A percentile compares a stretch with the other conserved stretches of the same genome.
These are phyloP conservation scores for Aspergillus oerlinghausenensis DNA, from an alignment of 2,329 filamentous ascomycete genomes.

Conservation along the genomic window DNA sequence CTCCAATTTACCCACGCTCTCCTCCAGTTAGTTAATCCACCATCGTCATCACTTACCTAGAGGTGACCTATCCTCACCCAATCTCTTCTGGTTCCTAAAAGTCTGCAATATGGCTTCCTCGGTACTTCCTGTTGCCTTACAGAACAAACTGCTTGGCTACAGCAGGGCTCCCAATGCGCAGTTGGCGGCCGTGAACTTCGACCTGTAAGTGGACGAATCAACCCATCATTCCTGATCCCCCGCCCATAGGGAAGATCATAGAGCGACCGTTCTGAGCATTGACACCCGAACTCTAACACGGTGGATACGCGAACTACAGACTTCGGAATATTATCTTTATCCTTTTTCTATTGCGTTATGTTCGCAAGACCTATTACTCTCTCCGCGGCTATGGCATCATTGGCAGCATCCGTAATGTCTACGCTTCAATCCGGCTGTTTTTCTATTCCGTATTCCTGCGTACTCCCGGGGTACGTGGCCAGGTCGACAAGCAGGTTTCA, in stretches of 20 bases:
- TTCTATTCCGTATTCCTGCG: slow-evolving; percentile 82
- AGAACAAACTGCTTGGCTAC: slow-evolving; percentile 41
- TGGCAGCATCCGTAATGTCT: slow-evolving; percentile 71
- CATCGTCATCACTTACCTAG: not conserved
- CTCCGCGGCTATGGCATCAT: slow-evolving; percentile 83
- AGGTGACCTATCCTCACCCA: slow-evolving; percentile 7
- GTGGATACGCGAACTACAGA: slow-evolving; percentile 40
- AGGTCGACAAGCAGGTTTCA: slow-evolving; percentile 79
- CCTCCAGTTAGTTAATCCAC: slow-evolving; percentile 8
- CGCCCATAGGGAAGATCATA: slow-evolving; percentile 1
- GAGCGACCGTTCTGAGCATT: not conserved
- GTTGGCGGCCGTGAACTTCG: slow-evolving; percentile 36
- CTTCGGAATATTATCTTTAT: slow-evolving; percentile 84
- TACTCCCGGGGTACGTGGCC: slow-evolving; percentile 76
- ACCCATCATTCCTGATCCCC: not conserved
- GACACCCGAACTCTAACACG: slow-evolving; percentile 4
- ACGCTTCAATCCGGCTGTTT: slow-evolving; percentile 64
- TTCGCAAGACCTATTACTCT: slow-evolving; percentile 74
- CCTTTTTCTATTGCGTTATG: slow-evolving; percentile 79
- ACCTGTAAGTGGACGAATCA: slow-evolving; percentile 35
- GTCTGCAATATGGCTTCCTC: slow-evolving; percentile 35
- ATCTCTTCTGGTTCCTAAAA: slow-evolving; percentile 5
- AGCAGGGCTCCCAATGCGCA: slow-evolving; percentile 29
- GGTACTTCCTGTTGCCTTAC: slow-evolving; percentile 39
- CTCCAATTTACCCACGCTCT: not conserved